These are phyloP conservation scores for Debaryomyces castellii DNA, from an alignment of 805 yeast species.

Conservation along the genomic window DNA sequence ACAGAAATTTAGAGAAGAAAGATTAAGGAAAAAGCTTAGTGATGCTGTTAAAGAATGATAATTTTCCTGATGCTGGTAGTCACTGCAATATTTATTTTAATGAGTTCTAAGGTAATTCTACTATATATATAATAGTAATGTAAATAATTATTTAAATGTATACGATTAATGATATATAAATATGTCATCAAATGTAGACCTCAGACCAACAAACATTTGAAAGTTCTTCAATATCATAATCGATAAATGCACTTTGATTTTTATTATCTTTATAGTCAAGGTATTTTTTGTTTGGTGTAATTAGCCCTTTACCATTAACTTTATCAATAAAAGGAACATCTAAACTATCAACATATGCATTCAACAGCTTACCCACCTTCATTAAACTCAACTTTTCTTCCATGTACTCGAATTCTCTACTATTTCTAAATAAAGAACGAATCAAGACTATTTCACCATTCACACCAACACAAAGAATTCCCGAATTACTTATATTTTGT, in stretches of 20 bases:
- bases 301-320: constrained; percentile 41
- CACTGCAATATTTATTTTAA: neutral
- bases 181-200: neutral
- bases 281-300: constrained; percentile 32
- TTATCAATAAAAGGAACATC: constrained; percentile 35
- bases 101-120: neutral
- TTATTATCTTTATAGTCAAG: constrained; percentile 26
- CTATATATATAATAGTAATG: neutral
- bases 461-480: constrained; percentile 28
- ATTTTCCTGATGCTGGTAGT: neutral
- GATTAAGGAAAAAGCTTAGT: constrained; percentile 23
- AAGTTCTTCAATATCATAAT: constrained; percentile 34
- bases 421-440: constrained; percentile 11
- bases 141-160: constrained; percentile 1
- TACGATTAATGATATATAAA: neutral
- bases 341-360: constrained; percentile 18
- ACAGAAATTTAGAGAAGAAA: constrained; percentile 42
- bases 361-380: constrained; percentile 8
- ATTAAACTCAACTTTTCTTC: constrained; percentile 10
- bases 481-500: constrained; percentile 1
- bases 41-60: neutral
- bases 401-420: constrained; percentile 14
- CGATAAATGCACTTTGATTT: constrained; percentile 25
- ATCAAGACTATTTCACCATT: constrained; percentile 34
- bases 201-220: constrained; percentile 6